Base-by-base conservation (phyloP, 2,329 filamentous ascomycete genomes). In the Paecilomyces dactylethromorphus region DNA sequence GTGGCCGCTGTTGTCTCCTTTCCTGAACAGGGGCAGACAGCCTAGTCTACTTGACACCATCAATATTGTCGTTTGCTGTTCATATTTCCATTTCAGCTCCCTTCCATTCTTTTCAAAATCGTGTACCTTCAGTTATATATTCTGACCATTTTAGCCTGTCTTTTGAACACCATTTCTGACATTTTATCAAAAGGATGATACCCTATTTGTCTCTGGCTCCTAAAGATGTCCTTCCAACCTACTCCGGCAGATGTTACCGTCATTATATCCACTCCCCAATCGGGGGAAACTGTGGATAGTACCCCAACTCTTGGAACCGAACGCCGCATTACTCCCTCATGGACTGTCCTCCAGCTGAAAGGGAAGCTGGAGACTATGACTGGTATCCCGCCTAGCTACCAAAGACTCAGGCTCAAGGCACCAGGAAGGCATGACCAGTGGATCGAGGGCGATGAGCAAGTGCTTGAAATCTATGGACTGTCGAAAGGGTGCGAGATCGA, bases 361-460 rank as follows among this genome's bases (percentile, higher is more conserved):
- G 78, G 82, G 56, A 95, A 94, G 75, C 86, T 99, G 56, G 93
- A 97, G 76, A 89, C 91, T 62, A 87, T 97, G 76, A 97, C 93
- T 1, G 94, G 94, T 62, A 87, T 97, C 39, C 93, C 94, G 15
- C 90, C 92, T 11, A 83, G 83, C 31, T 86, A 83, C 60, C 94
- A 97, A 74, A 85, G 81, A 62, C 82, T 99, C 62, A 86, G 81
- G 31, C 80, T 97, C 70, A 90, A 87, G 71, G 79, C 86, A 15
- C 80, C 83, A 26, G 83, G 83, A 33, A 76, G 78, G 58, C 82
- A 85, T 66, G 82, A 87, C 63, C 80, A 81, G 61, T 81, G 90
- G 64, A 75, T 87, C 56, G 78, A 81, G 45, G 84, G 92, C 68
- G 91, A 97, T 74, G 90, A 95, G 61, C 79, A 78, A 56, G 84